Conservation (phyloP, 495 filamentous ascomycete species). For the Talaromyces borbonicus region DNA sequence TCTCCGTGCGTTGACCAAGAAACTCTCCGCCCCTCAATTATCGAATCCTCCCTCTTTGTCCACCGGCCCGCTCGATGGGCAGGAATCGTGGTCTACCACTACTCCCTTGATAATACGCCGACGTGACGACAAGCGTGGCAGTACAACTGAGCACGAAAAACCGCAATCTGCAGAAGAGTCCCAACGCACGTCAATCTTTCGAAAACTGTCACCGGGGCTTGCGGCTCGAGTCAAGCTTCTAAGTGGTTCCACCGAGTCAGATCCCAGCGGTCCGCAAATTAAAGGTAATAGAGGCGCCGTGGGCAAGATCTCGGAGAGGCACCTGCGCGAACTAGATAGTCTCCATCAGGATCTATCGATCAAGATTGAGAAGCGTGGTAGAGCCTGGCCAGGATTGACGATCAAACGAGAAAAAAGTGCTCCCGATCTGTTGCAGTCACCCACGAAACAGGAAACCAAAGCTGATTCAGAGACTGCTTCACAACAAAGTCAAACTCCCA, state of each 20-base stretch:
- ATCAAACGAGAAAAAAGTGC: slow-evolving; percentile 9
- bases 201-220: slow-evolving; percentile 54
- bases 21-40: slow-evolving; percentile 12
- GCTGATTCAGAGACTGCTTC: slow-evolving; percentile 5
- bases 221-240: slow-evolving; percentile 68
- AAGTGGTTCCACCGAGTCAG: slow-evolving; percentile 45
- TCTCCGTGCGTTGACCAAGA: slow-evolving; percentile 15
- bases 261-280: slow-evolving; percentile 19
- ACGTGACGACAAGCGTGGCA: not conserved
- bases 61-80: not conserved
- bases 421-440: slow-evolving; percentile 13
- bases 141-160: not conserved
- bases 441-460: slow-evolving; percentile 16
- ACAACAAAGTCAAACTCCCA: slow-evolving; percentile 11
- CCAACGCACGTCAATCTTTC: slow-evolving; percentile 27
- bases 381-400: slow-evolving; percentile 48
- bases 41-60: slow-evolving; percentile 3
- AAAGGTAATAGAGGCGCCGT: slow-evolving; percentile 34
- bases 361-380: slow-evolving; percentile 48
- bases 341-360: slow-evolving; percentile 48
- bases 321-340: slow-evolving; percentile 57
- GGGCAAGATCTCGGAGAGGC: slow-evolving; percentile 65
- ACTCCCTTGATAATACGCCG: not conserved
- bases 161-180: not conserved
- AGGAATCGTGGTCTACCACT: not conserved